Conservation (phyloP, 2,329 filamentous ascomycete genomes). For the Alternaria burnsii region DNA sequence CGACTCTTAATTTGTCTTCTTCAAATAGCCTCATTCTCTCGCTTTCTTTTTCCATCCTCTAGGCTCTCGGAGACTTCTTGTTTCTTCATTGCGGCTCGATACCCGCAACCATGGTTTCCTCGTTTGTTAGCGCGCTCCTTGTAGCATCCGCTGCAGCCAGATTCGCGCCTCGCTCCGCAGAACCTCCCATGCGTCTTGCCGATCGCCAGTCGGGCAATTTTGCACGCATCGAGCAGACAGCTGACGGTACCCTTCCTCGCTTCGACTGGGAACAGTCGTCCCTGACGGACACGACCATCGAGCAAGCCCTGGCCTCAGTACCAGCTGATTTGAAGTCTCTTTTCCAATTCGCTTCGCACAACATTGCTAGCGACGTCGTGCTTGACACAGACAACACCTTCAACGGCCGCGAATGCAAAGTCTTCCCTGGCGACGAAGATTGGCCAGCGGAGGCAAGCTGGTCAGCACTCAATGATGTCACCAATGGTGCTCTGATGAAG, state of each 20-base stretch:
- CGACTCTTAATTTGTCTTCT: neutral
- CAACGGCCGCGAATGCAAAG: constrained; percentile 1
- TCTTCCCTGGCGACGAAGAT: constrained; percentile 2
- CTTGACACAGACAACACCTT: neutral
- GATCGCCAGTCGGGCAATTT: neutral
- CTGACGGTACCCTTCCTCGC: neutral
- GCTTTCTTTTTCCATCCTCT: neutral
- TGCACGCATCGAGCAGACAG: neutral
- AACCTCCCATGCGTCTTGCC: neutral
- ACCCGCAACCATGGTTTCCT: neutral
- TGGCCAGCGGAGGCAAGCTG: constrained; percentile 2
- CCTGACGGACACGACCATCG: neutral
- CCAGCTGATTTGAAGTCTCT: neutral
- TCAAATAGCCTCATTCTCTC: neutral
- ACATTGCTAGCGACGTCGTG: neutral
- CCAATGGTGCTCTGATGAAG: constrained; percentile 1
- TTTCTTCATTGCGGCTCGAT: neutral
- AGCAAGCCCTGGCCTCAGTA: neutral
- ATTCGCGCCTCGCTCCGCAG: neutral
- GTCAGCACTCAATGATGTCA: constrained; percentile 1
- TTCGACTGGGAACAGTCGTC: neutral
- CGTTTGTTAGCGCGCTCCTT: neutral
- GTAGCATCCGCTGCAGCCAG: neutral
- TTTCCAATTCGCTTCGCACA: neutral
- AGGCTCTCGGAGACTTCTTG: neutral